Conservation (phyloP, 1,284 basidiomycete species). For the Fomitiporia mediterranea region DNA sequence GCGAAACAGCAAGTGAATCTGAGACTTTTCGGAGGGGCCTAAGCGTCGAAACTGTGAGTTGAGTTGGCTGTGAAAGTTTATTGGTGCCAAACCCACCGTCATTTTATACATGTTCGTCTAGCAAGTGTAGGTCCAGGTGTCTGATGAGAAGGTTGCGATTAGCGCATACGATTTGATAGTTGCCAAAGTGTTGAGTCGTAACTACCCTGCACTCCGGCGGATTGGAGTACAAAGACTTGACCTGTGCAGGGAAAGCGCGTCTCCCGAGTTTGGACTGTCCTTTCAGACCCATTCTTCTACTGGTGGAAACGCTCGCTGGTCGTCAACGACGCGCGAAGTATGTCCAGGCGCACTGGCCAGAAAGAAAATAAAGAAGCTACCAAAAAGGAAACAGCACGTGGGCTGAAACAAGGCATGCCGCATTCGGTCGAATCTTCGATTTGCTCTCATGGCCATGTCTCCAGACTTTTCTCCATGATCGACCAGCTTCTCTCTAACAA, state of each 20-base stretch:
- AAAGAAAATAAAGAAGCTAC: background rate
- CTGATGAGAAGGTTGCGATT: constrained; percentile 9
- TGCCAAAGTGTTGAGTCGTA: background rate
- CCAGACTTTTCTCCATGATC: background rate
- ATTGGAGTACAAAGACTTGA: constrained; percentile 16
- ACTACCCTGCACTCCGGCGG: constrained; percentile 4
- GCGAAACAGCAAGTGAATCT: background rate
- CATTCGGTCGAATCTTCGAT: background rate
- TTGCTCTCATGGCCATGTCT: background rate
- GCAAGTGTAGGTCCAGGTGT: constrained; percentile 1
- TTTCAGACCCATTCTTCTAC: constrained; percentile 12
- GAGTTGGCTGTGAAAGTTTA: background rate
- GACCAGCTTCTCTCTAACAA: constrained; percentile 7
- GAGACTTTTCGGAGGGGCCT: constrained; percentile 7
- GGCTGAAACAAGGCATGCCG: constrained; percentile 10
- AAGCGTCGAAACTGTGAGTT: constrained; percentile 1
- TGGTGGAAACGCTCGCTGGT: constrained; percentile 4
- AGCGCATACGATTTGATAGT: constrained; percentile 1
- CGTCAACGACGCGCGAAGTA: constrained; percentile 10
- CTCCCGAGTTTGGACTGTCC: background rate
- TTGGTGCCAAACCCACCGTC: background rate
- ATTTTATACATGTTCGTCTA: constrained; percentile 12
- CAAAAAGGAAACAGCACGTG: constrained; percentile 6
- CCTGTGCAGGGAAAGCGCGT: constrained; percentile 1
- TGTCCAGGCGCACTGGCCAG: background rate